These are phyloP conservation scores for Lipomyces japonicus DNA, from an alignment of 805 yeast species.

Conservation along the genomic window DNA sequence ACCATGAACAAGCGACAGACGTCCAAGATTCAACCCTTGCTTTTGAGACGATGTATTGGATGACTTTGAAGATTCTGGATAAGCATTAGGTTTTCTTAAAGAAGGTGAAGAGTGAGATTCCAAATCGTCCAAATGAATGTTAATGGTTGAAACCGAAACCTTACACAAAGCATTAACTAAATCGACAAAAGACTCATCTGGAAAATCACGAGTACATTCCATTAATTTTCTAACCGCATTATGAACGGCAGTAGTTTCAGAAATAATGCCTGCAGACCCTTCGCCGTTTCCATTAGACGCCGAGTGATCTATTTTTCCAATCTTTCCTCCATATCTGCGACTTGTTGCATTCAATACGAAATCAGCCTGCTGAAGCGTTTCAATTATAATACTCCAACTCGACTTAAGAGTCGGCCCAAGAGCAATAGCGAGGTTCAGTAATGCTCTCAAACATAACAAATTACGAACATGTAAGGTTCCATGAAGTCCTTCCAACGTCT, in stretches of 20 bases:
- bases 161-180: constrained; percentile 48
- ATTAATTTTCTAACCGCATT: constrained; percentile 55
- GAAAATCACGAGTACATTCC: constrained; percentile 58
- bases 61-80: not conserved
- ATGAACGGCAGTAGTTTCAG: constrained; percentile 42
- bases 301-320: not conserved
- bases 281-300: not conserved
- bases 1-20: constrained; percentile 12
- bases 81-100: not conserved
- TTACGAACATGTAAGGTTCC: constrained; percentile 56
- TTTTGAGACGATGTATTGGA: not conserved
- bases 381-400: constrained; percentile 62
- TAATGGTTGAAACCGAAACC: constrained; percentile 32
- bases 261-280: constrained; percentile 4
- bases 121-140: not conserved
- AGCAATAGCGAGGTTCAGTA: constrained; percentile 71
- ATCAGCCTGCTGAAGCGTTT: constrained; percentile 46
- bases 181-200: constrained; percentile 47
- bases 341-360: constrained; percentile 24
- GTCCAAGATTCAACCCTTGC: not conserved
- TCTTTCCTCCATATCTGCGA: constrained; percentile 1
- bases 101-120: constrained; percentile 4
- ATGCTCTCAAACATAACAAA: constrained; percentile 70
- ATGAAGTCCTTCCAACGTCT: constrained; percentile 1
- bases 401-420: constrained; percentile 67